These are phyloP conservation scores for Lycium barbarum DNA, from an alignment of 257 asterid species.

Conservation along the genomic window DNA sequence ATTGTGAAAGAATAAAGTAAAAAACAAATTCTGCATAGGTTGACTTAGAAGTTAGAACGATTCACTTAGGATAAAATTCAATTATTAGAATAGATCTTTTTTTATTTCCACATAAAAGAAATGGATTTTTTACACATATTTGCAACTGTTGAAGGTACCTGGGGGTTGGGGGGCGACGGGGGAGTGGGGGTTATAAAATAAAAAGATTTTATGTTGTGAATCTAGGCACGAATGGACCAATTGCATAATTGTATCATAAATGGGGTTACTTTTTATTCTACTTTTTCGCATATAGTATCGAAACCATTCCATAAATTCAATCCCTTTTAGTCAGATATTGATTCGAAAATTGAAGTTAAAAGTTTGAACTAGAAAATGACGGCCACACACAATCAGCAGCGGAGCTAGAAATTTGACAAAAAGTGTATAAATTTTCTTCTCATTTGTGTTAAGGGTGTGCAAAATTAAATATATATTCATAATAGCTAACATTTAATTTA, in stretches of 20 bases:
- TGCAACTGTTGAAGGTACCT: background rate
- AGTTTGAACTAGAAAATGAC: conserved; percentile 3
- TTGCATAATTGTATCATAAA: background rate
- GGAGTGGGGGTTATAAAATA: background rate
- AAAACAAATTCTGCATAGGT: no score
- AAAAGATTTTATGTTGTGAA: background rate
- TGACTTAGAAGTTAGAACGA: no score
- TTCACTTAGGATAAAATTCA: no score
- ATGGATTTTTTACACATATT: background rate
- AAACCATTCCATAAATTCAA: background rate
- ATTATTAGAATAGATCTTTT: background rate
- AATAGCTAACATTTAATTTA: no score
- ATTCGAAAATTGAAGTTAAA: background rate
- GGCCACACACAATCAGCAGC: background rate
- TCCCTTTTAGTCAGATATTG: background rate
- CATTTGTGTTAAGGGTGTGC: no score
- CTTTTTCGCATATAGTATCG: background rate
- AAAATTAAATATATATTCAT: no score
- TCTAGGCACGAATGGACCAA: background rate
- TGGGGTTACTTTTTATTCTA: background rate
- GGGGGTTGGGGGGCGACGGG: no score
- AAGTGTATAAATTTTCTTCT: no score
- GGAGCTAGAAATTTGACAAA: no score
- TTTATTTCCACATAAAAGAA: background rate
- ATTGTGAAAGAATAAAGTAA: no score